A percentile compares a stretch with the other conserved stretches of the same genome.
Conservation (phyloP, 225 moss, liverwort and hornwort species). For the Physcomitrium patens region DNA sequence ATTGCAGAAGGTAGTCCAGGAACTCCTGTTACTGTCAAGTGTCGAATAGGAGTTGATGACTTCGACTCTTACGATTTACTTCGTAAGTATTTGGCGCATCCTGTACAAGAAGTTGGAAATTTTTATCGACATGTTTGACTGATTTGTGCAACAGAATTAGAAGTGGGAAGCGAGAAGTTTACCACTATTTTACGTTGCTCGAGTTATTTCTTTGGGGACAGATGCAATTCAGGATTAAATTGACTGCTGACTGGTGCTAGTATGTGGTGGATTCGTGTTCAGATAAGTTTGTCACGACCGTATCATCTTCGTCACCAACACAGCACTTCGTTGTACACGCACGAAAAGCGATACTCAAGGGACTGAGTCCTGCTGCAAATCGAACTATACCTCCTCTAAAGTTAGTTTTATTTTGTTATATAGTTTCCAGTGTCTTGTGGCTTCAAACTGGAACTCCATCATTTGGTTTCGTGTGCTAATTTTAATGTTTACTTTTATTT, state of each 20-base stretch:
- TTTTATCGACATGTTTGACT: neutral
- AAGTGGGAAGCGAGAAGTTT: constrained; percentile 4
- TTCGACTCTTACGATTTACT: constrained; percentile 94
- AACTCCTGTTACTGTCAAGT: constrained; percentile 93
- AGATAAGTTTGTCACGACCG: constrained; percentile 85
- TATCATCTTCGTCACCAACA: constrained; percentile 86
- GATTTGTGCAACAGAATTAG: neutral
- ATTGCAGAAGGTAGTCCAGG: constrained; percentile 83
- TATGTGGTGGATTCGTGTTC: constrained; percentile 32
- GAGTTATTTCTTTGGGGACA: constrained; percentile 5
- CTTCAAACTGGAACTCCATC: neutral
- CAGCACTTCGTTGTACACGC: constrained; percentile 90
- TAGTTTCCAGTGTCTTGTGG: constrained; percentile 9
- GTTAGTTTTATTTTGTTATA: constrained; percentile 46
- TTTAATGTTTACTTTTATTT: constrained; percentile 6
- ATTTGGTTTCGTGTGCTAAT: neutral
- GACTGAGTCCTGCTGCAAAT: constrained; percentile 92
- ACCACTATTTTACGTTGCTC: neutral
- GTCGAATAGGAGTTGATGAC: constrained; percentile 94
- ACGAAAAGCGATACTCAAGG: constrained; percentile 95
- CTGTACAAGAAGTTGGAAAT: neutral
- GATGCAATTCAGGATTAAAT: constrained; percentile 4
- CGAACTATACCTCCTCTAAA: constrained; percentile 83
- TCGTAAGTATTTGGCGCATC: constrained; percentile 51
- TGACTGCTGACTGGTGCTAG: constrained; percentile 27